Evolutionary conservation across 176 grass and related monocot species (phyloP), one percentile per base, ranked within the genome.

Genomic region (Tillandsia leiboldiana): DNA sequence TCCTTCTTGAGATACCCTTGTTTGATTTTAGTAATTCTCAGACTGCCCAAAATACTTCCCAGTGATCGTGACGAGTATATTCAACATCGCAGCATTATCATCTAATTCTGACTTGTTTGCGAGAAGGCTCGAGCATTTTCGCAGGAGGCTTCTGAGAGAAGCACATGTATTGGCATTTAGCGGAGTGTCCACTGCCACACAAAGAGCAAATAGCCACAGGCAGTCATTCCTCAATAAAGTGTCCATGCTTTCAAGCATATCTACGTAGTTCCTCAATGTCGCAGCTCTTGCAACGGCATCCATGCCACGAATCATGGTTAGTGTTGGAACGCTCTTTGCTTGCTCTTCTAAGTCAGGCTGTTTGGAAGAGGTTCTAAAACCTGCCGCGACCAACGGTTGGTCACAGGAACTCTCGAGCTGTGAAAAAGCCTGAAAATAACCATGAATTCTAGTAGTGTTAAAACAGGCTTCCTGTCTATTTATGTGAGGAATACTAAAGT

Each of bases 11-110:
- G 33, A 33, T 3, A 33, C 2, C 29, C 29, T 33, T 33, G 33
- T 42, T 42, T 8, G 33, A 42, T 42, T 42, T 42, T 42, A 42
- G 33, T 7, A 42, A 26, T 72, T 81, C 54, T 90, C 86, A 64
- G 68, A 85, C 73, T 96, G 93, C n/a, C 88, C 86, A 67, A 92
- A 96, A 67, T 83, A 92, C 74, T 78, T 77, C 11, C 86, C 89
- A 9, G 74, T 82, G 53, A 97, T 83, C 50, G 86, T 61, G 51
- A 86, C 76, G 2, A 92, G 79, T 73, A 97, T 83, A 74, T 79
- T 97, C 50, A 97, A 49, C 86, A 97, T 97, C 1, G 77, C 77
- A 0, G 73, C 84, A 73, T 97, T 86, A 64, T 90, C 82, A 2
- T 97, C 89, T 64, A 86, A 78, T 50, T 81, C 79, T 0, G 47